A percentile compares a stretch with the other conserved stretches of the same genome.
phyloP scores from a whole-genome alignment of 1,284 basidiomycete species.

The Melampsora larici-populina region DNA sequence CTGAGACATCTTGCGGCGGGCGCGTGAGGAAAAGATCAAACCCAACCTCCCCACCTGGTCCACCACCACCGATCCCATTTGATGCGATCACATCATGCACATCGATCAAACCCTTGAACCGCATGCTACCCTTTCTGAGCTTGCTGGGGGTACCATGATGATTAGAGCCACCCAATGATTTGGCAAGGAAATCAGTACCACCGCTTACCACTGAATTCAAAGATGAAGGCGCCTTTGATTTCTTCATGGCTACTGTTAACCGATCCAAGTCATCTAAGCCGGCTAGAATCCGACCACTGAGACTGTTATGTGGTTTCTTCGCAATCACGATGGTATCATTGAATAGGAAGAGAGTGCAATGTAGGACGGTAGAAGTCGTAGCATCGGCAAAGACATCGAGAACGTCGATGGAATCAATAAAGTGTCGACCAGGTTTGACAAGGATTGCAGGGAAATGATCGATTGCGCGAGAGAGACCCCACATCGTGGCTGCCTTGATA shows the following conservation, averaged over 20 bases:
- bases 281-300: slow-evolving; percentile 70
- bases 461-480: slow-evolving; percentile 76
- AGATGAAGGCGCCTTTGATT: slow-evolving; percentile 57
- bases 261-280: slow-evolving; percentile 82
- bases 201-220: slow-evolving; percentile 42
- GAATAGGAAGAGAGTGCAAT: slow-evolving; percentile 88
- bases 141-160: slow-evolving; percentile 49
- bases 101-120: slow-evolving; percentile 80
- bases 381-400: slow-evolving; percentile 66
- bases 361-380: slow-evolving; percentile 59
- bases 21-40: slow-evolving; percentile 47
- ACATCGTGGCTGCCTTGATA: slow-evolving; percentile 80
- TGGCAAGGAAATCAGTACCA: slow-evolving; percentile 59
- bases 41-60: slow-evolving; percentile 14
- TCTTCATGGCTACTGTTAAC: slow-evolving; percentile 56
- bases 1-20: slow-evolving; percentile 40
- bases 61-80: neutral
- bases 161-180: slow-evolving; percentile 57
- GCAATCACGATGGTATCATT: slow-evolving; percentile 89
- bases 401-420: slow-evolving; percentile 89
- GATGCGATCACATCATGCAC: slow-evolving; percentile 72
- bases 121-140: slow-evolving; percentile 72
- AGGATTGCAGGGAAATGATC: slow-evolving; percentile 84
- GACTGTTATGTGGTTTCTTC: slow-evolving; percentile 72
- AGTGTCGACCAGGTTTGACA: slow-evolving; percentile 78